Evolutionary conservation across 148 eudicot species (phyloP).

Genomic region (Amaranthus cruentus): DNA sequence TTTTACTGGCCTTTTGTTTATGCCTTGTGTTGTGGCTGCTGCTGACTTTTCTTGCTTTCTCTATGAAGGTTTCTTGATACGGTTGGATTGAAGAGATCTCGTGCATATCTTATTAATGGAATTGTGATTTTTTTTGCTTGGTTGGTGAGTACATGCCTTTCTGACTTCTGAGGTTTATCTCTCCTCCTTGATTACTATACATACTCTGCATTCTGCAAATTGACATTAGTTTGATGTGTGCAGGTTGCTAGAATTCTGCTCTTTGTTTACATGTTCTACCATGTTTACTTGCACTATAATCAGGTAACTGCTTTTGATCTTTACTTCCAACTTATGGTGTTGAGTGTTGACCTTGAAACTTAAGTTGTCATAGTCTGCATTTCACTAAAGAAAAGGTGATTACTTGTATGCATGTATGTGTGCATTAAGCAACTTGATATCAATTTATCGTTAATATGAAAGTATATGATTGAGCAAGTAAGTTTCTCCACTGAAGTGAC

Average conservation of each 20-base stretch:
- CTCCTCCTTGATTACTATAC: not conserved
- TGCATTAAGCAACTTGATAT: not conserved
- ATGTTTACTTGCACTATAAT: constrained; percentile 75
- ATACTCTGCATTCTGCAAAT: not conserved
- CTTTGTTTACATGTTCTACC: constrained; percentile 95
- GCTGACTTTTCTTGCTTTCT: constrained; percentile 14
- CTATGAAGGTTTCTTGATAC: constrained; percentile 80
- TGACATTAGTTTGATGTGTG: constrained; percentile 23
- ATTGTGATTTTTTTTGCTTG: constrained; percentile 84
- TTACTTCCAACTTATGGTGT: not conserved
- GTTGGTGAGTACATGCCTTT: constrained; percentile 62
- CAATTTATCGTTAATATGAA: not conserved
- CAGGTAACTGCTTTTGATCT: constrained; percentile 51
- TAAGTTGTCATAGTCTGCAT: not conserved
- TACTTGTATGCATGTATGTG: not conserved
- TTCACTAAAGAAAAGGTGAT: not conserved
- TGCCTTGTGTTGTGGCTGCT: not conserved
- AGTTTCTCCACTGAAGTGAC: too few relatives aligned
- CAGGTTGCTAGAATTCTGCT: constrained; percentile 98
- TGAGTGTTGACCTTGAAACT: not conserved
- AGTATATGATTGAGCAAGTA: not conserved
- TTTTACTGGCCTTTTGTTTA: not conserved
- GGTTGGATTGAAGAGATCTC: constrained; percentile 86
- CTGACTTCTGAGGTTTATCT: not conserved
- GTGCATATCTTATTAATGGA: constrained; percentile 85